Evolutionary conservation across 2,329 filamentous ascomycete genomes (phyloP).

Genomic region (Pestalotiopsis sp.): DNA sequence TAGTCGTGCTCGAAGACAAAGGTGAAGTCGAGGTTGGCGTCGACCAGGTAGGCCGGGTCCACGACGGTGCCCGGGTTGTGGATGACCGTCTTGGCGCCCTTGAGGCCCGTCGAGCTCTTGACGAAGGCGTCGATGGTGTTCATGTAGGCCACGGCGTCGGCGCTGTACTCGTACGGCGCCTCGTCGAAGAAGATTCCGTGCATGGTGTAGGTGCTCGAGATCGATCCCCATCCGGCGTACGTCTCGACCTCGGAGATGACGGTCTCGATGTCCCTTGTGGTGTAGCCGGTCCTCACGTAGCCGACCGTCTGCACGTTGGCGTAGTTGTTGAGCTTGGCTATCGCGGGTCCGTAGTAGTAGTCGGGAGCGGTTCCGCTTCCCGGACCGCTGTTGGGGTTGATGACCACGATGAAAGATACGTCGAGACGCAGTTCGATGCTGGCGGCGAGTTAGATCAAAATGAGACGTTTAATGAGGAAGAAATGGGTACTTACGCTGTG

Average conservation of each 20-base stretch:
- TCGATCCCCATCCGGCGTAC: conserved; percentile 37
- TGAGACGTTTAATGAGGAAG: background rate
- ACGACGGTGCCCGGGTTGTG: background rate
- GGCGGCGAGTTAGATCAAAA: background rate
- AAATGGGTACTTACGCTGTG: background rate
- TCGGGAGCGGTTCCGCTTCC: conserved; percentile 34
- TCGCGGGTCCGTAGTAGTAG: conserved; percentile 33
- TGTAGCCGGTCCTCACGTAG: conserved; percentile 41
- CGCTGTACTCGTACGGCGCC: conserved; percentile 25
- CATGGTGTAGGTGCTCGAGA: conserved; percentile 28
- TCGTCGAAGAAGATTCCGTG: conserved; percentile 44
- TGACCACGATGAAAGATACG: conserved; percentile 18
- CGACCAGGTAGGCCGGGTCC: background rate
- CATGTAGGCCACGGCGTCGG: background rate
- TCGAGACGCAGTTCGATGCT: background rate
- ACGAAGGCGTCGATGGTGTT: background rate
- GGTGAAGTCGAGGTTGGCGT: background rate
- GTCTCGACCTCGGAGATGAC: conserved; percentile 36
- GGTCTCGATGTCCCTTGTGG: conserved; percentile 26
- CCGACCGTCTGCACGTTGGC: conserved; percentile 41
- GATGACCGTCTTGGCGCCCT: background rate
- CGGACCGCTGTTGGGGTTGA: conserved; percentile 34
- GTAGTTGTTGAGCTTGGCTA: conserved; percentile 38
- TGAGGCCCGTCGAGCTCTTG: background rate
- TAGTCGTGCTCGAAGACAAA: conserved; percentile 3